Percentiles rank a stretch among this genome's conserved stretches.
These are phyloP conservation scores for Filosporella fistucella DNA, from an alignment of 495 filamentous ascomycete genomes.

Conservation along the genomic window DNA sequence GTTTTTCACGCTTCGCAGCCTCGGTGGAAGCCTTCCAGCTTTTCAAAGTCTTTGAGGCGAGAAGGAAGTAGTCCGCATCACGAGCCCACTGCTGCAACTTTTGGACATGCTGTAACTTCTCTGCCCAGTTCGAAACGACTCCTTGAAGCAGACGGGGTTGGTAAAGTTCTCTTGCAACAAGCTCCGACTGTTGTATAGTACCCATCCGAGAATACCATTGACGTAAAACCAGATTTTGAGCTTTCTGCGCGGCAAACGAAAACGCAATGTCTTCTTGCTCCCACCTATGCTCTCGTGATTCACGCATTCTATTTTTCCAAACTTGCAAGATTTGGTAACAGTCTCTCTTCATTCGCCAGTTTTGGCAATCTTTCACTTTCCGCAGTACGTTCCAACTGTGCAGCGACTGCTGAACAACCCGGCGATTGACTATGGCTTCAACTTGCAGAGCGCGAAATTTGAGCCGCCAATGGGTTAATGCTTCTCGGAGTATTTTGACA, in stretches of 20 bases:
- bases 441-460: slow-evolving; percentile 30
- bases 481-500: slow-evolving; percentile 48
- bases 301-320: slow-evolving; percentile 6
- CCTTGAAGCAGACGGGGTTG: slow-evolving; percentile 43
- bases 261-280: slow-evolving; percentile 18
- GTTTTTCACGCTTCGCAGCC: slow-evolving; percentile 46
- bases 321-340: slow-evolving; percentile 4
- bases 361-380: not conserved
- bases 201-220: slow-evolving; percentile 39
- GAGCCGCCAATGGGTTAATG: slow-evolving; percentile 66
- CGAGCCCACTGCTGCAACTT: slow-evolving; percentile 49
- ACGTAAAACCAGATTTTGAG: slow-evolving; percentile 27
- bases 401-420: slow-evolving; percentile 7
- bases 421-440: not conserved
- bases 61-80: slow-evolving; percentile 57
- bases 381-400: slow-evolving; percentile 12
- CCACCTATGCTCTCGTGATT: slow-evolving; percentile 4
- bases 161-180: slow-evolving; percentile 49
- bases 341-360: not conserved
- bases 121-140: slow-evolving; percentile 42
- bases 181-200: slow-evolving; percentile 39
- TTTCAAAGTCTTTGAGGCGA: slow-evolving; percentile 47
- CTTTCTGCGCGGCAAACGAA: slow-evolving; percentile 6
- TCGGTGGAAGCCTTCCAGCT: slow-evolving; percentile 49
- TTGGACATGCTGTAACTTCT: slow-evolving; percentile 37